Evolutionary conservation across 768 basidiomycete genomes (phyloP), one percentile per base, ranked within the genome.

Genomic region (Russula foetens): DNA sequence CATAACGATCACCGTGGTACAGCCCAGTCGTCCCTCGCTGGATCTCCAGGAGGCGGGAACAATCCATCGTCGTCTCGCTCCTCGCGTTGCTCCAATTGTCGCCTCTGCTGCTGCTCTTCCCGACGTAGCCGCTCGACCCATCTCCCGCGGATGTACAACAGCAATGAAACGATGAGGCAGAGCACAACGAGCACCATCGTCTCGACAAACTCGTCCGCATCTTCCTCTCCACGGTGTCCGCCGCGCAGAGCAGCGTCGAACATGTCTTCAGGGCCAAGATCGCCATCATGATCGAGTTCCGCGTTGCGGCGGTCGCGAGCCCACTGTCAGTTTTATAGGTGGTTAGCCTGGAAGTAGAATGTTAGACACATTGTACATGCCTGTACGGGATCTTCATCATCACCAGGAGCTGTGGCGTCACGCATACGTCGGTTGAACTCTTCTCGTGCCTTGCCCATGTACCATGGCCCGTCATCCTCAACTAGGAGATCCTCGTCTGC

Each of bases 251-350:
- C 80, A 3, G 77, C 86, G 29, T 91, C 89, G 66, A 85, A 87
- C 71, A 91, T 90, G 68, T 92, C 91, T 49, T 94, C 92, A 0
- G 89, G 85, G 8, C 85, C 86, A 63, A 84, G 84, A 59, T 92
- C 90, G 52, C 78, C 77, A 29, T 90, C 87, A 26, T 83, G 81
- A 29, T 88, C 88, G 57, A 80, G 80, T 62, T 89, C 90, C 3
- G 83, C 84, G 53, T 82, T 82, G 64, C 86, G 77, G 47, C 86
- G 81, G 11, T 89, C 86, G 59, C 85, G 77, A 28, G 90, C 90
- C 88, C 89, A 93, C 85, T 90, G 71, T 21, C 6, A 47, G 43
- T 50, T 24, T 51, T 44, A 4, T 26, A 6, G 8, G 5, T 17
- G 23, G 35, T 60, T 35, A 51, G 53, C 14, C 9, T 21, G 35